Base-by-base conservation (phyloP, 306 rosid species). In the Cicer cuneatum region DNA sequence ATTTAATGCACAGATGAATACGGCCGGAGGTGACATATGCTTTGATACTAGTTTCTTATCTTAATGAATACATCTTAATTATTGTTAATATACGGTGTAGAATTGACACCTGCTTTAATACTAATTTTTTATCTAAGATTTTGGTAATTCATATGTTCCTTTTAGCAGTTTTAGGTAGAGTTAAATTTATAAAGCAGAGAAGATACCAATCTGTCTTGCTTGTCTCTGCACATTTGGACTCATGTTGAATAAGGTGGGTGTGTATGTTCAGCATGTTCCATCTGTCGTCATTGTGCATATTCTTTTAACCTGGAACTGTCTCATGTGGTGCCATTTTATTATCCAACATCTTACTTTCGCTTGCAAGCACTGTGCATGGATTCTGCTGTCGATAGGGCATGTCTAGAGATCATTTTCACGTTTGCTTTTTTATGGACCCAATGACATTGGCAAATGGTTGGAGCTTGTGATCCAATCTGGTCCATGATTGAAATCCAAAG, bases 401-500 rank as follows among this genome's bases (percentile, higher is more conserved):
- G 47, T 68, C 15, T 15, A 33, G 18, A 73, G 18, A 73, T 77
- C 75, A 62, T 73, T 69, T 77, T 64, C 76, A 40, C 18, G 10
- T 45, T 77, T 80, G 39, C 64, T 61, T 60, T 70, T 76, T 49
- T 10, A 21, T 54, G 78, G 80, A 72, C 82, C 81, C 71, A 65
- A 15, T 69, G 66, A 54, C 74, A 69, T 21, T 65, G 47, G 61
- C 61, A 57, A 76, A 66, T 75, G 61, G 70, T 39, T 75, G 68
- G 68, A 38, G 3, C 48, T 62, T 39, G 63, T 74, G 86, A 76
- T 78, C 80, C 57, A 24, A 70, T 79, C 51, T 69, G 83, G 80
- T 82, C 77, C 79, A 79, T 76, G 66, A 74, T 75, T 60, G 68
- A 71, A 65, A 68, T 60, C 71, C 78, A 73, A 69, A 74, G 79